Evolutionary conservation across 2,329 filamentous ascomycete species (phyloP).

Genomic region (Periconia sp.): DNA sequence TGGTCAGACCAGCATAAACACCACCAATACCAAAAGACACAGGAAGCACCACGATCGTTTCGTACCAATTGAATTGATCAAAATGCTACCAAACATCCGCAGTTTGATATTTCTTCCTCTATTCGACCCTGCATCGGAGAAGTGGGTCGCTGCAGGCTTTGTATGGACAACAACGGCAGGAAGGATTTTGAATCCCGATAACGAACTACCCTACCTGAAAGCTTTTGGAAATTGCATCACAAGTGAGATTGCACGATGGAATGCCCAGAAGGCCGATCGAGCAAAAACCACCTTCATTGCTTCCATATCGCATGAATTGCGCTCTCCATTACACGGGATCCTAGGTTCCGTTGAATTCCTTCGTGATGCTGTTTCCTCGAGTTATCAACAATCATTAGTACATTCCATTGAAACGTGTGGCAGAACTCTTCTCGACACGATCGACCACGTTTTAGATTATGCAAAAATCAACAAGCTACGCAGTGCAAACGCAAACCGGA

Average conservation of each 20-base stretch:
- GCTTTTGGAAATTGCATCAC: conserved; percentile 40
- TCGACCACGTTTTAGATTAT: conserved; percentile 43
- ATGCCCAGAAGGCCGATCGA: conserved; percentile 33
- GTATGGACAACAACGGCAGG: conserved; percentile 36
- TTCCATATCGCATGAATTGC: conserved; percentile 50
- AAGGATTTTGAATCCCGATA: conserved; percentile 32
- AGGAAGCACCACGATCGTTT: conserved; percentile 31
- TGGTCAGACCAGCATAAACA: conserved; percentile 28
- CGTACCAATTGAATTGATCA: conserved; percentile 34
- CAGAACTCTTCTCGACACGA: conserved; percentile 43
- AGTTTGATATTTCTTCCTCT: conserved; percentile 41
- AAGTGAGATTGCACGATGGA: conserved; percentile 33
- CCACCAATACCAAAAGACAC: conserved; percentile 5
- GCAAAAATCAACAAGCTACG: conserved; percentile 41
- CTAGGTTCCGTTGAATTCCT: conserved; percentile 47
- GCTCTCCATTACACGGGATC: conserved; percentile 64
- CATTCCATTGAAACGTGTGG: conserved; percentile 40
- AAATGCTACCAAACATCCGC: conserved; percentile 35
- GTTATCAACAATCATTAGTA: conserved; percentile 46
- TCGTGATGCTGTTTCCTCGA: conserved; percentile 28
- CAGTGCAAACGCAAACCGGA: conserved; percentile 19
- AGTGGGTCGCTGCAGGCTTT: conserved; percentile 37
- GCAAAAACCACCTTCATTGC: conserved; percentile 46
- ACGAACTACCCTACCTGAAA: conserved; percentile 37
- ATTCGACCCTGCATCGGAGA: conserved; percentile 36